Percentiles rank a stretch among this genome's conserved stretches.
These are phyloP conservation scores for Acacia melanoxylon DNA, from an alignment of 306 rosid genomes.

Conservation along the genomic window DNA sequence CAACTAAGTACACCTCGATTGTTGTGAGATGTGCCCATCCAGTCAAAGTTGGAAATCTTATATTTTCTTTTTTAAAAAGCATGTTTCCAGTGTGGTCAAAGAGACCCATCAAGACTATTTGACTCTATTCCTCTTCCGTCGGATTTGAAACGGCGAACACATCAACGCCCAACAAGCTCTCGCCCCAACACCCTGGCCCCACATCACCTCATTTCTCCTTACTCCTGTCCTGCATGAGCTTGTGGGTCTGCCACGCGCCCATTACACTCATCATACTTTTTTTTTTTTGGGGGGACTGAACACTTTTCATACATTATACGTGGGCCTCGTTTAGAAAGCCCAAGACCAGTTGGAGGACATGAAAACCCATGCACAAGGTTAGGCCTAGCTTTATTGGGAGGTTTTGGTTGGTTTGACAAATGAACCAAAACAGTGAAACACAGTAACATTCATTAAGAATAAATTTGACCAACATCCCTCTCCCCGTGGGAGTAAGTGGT, in stretches of 20 bases:
- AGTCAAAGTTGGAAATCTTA: slow-evolving; percentile 55
- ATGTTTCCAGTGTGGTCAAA: slow-evolving; percentile 48
- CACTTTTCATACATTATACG: background rate
- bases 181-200: slow-evolving; percentile 1
- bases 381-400: too few species aligned
- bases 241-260: slow-evolving; percentile 5
- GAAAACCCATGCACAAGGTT: too few species aligned
- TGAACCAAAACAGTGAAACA: background rate
- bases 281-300: too few species aligned
- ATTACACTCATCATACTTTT: background rate
- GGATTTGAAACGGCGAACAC: background rate
- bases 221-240: background rate
- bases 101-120: slow-evolving; percentile 46
- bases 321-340: background rate
- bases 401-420: background rate
- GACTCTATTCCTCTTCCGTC: slow-evolving; percentile 43
- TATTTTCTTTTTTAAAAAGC: background rate
- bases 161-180: slow-evolving; percentile 29
- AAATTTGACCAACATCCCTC: too few species aligned
- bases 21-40: slow-evolving; percentile 43
- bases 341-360: background rate
- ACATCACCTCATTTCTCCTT: slow-evolving; percentile 26
- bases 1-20: slow-evolving; percentile 54
- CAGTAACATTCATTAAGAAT: background rate
- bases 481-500: too few species aligned